Evolutionary conservation across 2,329 filamentous ascomycete species (phyloP), one percentile per base, ranked within the genome.

Genomic region (Fusarium palustre): DNA sequence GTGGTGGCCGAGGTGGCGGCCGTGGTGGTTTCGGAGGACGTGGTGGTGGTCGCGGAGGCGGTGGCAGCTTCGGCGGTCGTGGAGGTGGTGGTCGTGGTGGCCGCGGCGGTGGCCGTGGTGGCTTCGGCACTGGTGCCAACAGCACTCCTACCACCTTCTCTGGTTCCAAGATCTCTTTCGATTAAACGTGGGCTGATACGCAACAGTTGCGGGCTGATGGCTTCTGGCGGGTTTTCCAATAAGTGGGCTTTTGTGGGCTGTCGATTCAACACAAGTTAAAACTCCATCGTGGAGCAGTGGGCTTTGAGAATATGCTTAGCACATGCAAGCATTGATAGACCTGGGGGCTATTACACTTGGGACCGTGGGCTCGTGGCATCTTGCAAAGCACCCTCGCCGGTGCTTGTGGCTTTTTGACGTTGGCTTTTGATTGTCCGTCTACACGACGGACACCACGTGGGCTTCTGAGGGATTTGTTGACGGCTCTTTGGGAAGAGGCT

Each of bases 161-260:
- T 81, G 93, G 93, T 81, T 91, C 89, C 84, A 96, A 94, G 89
- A 89, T 88, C 78, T 92, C 89, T 70, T 93, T 93, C 79, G 81
- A 82, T 69, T 81, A 81, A 83, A 81, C 77, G 78, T 77, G 77
- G 77, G 74, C 53, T 62, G 49, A 68, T 68, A 25, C 55, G 59
- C 48, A 59, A 54, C 43, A 68, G 54, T 68, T 76, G 70, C 76
- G 70, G 73, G 75, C 77, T 76, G 82, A 84, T 83, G 83, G 81
- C 79, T 81, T 78, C 79, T 77, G 77, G 78, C 72, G 78, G 77
- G 80, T 76, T 79, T 79, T 80, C 66, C 70, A 73, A 71, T 67
- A 78, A 79, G 82, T 76, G 78, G 76, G 72, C 74, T 86, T 71
- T 82, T 79, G 85, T 86, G 84, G 85, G 85, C 85, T 85, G 82